A percentile compares a stretch with the other conserved stretches of the same genome.
phyloP scores from a whole-genome alignment of 2,329 filamentous ascomycete genomes.

The Aureobasidium zeae region DNA sequence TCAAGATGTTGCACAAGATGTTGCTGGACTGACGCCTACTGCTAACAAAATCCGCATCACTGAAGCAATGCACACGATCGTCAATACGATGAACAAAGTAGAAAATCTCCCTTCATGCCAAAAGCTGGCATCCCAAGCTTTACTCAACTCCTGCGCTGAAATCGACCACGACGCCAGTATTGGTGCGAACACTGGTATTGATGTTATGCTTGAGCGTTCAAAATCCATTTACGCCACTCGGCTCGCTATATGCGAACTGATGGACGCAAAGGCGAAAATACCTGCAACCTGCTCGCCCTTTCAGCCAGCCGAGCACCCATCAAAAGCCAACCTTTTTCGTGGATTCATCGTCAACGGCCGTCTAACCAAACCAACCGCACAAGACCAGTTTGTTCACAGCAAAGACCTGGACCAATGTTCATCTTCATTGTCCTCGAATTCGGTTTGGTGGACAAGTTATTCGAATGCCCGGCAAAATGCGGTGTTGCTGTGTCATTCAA shows the following conservation, averaged over 20 bases:
- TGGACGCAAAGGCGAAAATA: conserved; percentile 38
- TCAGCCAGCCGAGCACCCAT: conserved; percentile 32
- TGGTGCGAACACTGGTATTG: conserved; percentile 22
- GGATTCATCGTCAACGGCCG: conserved; percentile 20
- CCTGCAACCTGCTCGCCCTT: conserved; percentile 46
- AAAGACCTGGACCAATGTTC: conserved; percentile 44
- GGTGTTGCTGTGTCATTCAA: conserved; percentile 52
- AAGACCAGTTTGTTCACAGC: conserved; percentile 21
- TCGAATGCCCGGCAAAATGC: conserved; percentile 54
- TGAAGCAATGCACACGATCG: conserved; percentile 23
- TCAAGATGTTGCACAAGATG: conserved; percentile 1
- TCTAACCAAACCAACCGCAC: conserved; percentile 16
- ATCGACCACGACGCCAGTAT: conserved; percentile 32
- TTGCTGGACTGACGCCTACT: neutral
- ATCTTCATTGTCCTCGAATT: conserved; percentile 42
- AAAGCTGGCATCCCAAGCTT: conserved; percentile 41
- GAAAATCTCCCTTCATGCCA: conserved; percentile 43
- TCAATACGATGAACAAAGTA: conserved; percentile 37
- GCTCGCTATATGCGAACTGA: conserved; percentile 54
- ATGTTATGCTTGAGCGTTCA: conserved; percentile 33
- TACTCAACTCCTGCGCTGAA: conserved; percentile 46
- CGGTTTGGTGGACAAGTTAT: conserved; percentile 56
- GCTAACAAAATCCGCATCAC: conserved; percentile 15
- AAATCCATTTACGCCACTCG: conserved; percentile 53
- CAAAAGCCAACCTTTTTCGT: conserved; percentile 22